Evolutionary conservation across 2,329 filamentous ascomycete species (phyloP), one percentile per base, ranked within the genome.

Genomic region (Verticillium isaacii): DNA sequence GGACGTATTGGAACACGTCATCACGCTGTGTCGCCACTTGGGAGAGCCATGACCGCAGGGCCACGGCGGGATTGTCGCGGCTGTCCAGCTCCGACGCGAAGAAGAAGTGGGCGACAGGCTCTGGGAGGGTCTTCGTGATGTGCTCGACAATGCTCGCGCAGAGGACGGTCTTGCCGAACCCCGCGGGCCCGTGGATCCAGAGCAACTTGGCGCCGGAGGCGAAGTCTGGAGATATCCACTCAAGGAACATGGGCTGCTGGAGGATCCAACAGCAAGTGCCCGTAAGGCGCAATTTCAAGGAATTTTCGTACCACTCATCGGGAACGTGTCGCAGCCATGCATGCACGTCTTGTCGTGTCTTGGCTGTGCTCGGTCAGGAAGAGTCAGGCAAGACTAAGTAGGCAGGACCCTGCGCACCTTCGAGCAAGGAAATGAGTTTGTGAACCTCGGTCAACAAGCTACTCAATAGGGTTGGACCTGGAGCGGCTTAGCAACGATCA

Each of bases 91-190:
- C 67, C 0, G 71, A 71, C 0, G 72, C 73, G n/a, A 74, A 69
- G 52, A 77, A 77, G 63, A 73, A 76, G 52, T 73, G 65, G 0
- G 66, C 68, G 0, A 72, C 37, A 0, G 67, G 66, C 0, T 55
- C 55, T 0, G 61, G 6, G 0, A 61, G 39, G 0, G 17, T 56
- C 0, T 45, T 8, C 0, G 58, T 56, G 0, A 76, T 15, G 36
- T 72, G 41, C 12, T 75, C 55, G 0, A 73, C 60, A 0, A 77
- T 37, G 8, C 61, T 66, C 1, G 74, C 68, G 59, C 71, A 71
- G 0, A 75, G 62, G 1, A 75, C 52, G 0, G 74, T 77, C 61
- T 77, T 77, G 1, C 73, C 73, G 17, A 71, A 74, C 0, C 73
- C 70, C 32, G 70, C 61, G 29, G 66, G 67, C 1, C 72, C 72